phyloP scores from a whole-genome alignment of 495 filamentous ascomycete genomes.

The Aspergillus conjunctus region DNA sequence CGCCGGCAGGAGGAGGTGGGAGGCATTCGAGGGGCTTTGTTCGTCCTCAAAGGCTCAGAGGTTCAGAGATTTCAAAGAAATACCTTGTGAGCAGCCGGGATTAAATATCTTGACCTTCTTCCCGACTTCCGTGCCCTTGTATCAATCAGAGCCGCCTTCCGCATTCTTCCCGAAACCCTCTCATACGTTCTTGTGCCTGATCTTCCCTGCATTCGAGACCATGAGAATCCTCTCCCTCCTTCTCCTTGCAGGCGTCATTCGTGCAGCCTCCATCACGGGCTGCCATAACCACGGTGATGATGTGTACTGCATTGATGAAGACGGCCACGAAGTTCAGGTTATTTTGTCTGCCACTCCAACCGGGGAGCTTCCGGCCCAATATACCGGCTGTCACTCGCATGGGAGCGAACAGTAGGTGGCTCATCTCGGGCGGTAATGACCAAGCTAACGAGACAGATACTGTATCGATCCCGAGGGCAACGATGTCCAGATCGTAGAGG shows the following conservation, averaged over 20 bases:
- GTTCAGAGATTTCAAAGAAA: not conserved
- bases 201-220: not conserved
- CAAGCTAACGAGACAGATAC: slow-evolving; percentile 32
- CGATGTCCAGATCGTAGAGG: slow-evolving; percentile 42
- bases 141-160: not conserved
- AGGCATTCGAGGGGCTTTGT: not conserved
- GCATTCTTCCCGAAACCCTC: not conserved
- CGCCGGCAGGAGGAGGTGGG: slow-evolving; percentile 3
- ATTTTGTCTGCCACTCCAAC: slow-evolving; percentile 44
- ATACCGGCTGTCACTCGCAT: slow-evolving; percentile 56
- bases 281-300: slow-evolving; percentile 44
- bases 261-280: slow-evolving; percentile 37
- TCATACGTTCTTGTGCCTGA: no score
- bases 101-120: slow-evolving; percentile 12
- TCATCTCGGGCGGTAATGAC: not conserved
- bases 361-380: slow-evolving; percentile 45
- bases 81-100: slow-evolving; percentile 13
- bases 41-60: not conserved
- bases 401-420: slow-evolving; percentile 45
- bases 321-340: slow-evolving; percentile 44
- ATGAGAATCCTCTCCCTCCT: slow-evolving; percentile 15
- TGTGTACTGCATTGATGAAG: slow-evolving; percentile 44
- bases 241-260: slow-evolving; percentile 4
- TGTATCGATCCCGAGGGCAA: slow-evolving; percentile 53
- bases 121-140: not conserved